These are phyloP conservation scores for Talaromyces sp. DNA, from an alignment of 2,329 filamentous ascomycete species.

Conservation along the genomic window DNA sequence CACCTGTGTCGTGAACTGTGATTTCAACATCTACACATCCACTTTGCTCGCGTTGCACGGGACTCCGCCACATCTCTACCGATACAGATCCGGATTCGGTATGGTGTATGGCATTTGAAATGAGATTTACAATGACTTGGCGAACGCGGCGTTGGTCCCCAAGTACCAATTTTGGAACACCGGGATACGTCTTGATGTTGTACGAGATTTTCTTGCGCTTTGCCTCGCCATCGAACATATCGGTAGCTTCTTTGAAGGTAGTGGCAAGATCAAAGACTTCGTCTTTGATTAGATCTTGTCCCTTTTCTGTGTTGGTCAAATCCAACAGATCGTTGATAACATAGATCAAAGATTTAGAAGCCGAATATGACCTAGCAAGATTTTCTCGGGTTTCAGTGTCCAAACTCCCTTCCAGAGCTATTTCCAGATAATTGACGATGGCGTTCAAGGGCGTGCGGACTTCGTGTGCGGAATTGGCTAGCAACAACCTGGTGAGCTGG, in stretches of 20 bases:
- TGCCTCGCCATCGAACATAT: slow-evolving; percentile 68
- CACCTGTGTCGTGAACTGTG: slow-evolving; percentile 68
- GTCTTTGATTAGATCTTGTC: slow-evolving; percentile 70
- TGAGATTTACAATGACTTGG: slow-evolving; percentile 76
- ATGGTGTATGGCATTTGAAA: slow-evolving; percentile 78
- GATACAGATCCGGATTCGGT: slow-evolving; percentile 63
- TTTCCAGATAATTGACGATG: slow-evolving; percentile 92
- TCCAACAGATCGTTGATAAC: slow-evolving; percentile 91
- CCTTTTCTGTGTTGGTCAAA: slow-evolving; percentile 81
- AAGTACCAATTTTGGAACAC: slow-evolving; percentile 64
- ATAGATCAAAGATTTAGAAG: slow-evolving; percentile 87
- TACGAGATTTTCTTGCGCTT: slow-evolving; percentile 70
- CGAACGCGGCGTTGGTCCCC: slow-evolving; percentile 77
- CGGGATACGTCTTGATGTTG: slow-evolving; percentile 60
- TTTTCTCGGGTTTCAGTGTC: slow-evolving; percentile 83
- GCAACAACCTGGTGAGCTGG: slow-evolving; percentile 68
- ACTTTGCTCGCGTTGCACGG: slow-evolving; percentile 35
- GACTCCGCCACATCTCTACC: slow-evolving; percentile 60
- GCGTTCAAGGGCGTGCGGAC: slow-evolving; percentile 86
- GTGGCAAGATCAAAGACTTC: slow-evolving; percentile 68
- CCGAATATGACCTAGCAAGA: slow-evolving; percentile 76
- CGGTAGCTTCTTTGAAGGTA: slow-evolving; percentile 71
- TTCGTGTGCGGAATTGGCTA: slow-evolving; percentile 88
- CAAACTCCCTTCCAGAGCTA: slow-evolving; percentile 73
- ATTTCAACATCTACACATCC: slow-evolving; percentile 65